Percentiles rank a stretch among this genome's conserved stretches.
These are phyloP conservation scores for Yamadazyma oceani DNA, from an alignment of 1,139 yeast genomes.

Conservation along the genomic window DNA sequence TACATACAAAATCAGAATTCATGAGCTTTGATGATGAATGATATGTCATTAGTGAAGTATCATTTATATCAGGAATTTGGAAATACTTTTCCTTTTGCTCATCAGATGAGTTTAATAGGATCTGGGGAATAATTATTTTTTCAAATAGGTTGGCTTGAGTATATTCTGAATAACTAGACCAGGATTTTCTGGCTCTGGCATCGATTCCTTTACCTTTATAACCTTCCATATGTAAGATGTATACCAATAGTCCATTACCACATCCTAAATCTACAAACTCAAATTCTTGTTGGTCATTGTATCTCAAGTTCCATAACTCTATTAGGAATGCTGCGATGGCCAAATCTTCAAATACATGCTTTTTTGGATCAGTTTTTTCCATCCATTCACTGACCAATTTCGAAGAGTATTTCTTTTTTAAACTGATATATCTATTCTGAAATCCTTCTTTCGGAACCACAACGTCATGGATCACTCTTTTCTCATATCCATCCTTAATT, in stretches of 20 bases:
- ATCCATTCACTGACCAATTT: conserved; percentile 80
- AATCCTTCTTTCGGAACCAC: conserved; percentile 81
- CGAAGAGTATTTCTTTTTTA: conserved; percentile 82
- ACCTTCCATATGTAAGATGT: conserved; percentile 77
- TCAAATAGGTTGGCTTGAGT: conserved; percentile 62
- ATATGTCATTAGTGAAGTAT: conserved; percentile 56
- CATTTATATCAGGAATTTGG: conserved; percentile 53
- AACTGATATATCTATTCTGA: conserved; percentile 76
- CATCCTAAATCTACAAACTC: conserved; percentile 91
- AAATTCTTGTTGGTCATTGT: conserved; percentile 43
- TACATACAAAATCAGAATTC: conserved; percentile 57
- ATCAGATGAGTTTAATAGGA: conserved; percentile 48
- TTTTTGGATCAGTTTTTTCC: conserved; percentile 91
- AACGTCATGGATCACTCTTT: conserved; percentile 84
- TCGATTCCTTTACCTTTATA: conserved; percentile 83
- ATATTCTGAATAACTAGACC: conserved; percentile 69
- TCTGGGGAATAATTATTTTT: conserved; percentile 77
- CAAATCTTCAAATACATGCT: conserved; percentile 94
- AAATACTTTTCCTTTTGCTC: conserved; percentile 46
- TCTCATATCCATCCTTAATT: conserved; percentile 78
- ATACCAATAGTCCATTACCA: conserved; percentile 88
- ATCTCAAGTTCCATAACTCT: conserved; percentile 77
- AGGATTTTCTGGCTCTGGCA: conserved; percentile 85
- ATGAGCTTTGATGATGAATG: conserved; percentile 52
- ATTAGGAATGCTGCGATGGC: conserved; percentile 94